Evolutionary conservation across 768 basidiomycete species (phyloP).

Genomic region (Lactarius sanguifluus): DNA sequence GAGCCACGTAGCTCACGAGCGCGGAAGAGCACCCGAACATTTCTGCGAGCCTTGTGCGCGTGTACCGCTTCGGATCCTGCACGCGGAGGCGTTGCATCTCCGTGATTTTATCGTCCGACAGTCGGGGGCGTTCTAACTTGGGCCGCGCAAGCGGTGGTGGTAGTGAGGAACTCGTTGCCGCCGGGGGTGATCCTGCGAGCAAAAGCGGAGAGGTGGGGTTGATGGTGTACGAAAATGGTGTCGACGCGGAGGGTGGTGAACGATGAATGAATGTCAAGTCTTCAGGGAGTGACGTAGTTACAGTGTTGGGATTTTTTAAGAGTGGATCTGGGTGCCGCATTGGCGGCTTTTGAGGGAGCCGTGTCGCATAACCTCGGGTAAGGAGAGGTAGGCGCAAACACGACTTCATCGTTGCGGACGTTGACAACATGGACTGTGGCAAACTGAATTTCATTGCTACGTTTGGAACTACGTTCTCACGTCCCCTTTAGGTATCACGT

Average conservation of each 20-base stretch:
- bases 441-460: neutral
- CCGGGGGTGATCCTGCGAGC: slow-evolving; percentile 36
- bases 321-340: slow-evolving; percentile 29
- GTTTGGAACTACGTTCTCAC: slow-evolving; percentile 1
- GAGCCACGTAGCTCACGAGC: slow-evolving; percentile 66
- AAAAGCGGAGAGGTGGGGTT: slow-evolving; percentile 73
- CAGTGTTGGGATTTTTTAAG: slow-evolving; percentile 17
- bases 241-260: slow-evolving; percentile 75
- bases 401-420: slow-evolving; percentile 10
- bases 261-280: slow-evolving; percentile 79
- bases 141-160: slow-evolving; percentile 33
- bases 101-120: slow-evolving; percentile 52
- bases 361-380: slow-evolving; percentile 26
- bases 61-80: slow-evolving; percentile 57
- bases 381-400: slow-evolving; percentile 7
- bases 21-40: slow-evolving; percentile 71
- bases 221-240: slow-evolving; percentile 69
- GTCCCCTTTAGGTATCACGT: slow-evolving; percentile 32
- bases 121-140: slow-evolving; percentile 38
- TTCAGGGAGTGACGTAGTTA: slow-evolving; percentile 34
- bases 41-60: slow-evolving; percentile 65
- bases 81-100: slow-evolving; percentile 59
- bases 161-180: slow-evolving; percentile 30
- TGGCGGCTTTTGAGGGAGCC: slow-evolving; percentile 29
- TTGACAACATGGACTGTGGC: neutral